Evolutionary conservation across 768 basidiomycete species (phyloP).

Genomic region (Chiua virens): DNA sequence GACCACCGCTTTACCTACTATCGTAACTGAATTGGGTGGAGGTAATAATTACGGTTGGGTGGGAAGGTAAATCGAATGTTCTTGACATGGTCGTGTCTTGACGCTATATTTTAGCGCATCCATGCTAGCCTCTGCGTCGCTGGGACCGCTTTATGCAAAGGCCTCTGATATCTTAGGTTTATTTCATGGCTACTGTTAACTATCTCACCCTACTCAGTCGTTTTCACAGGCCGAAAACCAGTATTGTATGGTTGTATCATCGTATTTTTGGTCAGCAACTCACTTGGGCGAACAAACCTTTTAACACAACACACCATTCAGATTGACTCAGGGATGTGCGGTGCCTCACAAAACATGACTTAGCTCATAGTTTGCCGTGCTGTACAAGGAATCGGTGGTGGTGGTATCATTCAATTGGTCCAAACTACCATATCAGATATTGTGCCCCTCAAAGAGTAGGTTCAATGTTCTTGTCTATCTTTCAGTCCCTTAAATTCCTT

Average conservation of each 20-base stretch:
- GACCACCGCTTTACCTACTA: slow-evolving; percentile 51
- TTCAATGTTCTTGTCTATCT: background rate
- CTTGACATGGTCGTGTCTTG: background rate
- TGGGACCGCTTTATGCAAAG: slow-evolving; percentile 50
- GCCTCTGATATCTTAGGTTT: slow-evolving; percentile 41
- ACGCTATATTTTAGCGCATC: slow-evolving; percentile 38
- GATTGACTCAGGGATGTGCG: slow-evolving; percentile 42
- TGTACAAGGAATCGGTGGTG: slow-evolving; percentile 45
- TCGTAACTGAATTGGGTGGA: slow-evolving; percentile 44
- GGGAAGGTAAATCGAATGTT: slow-evolving; percentile 33
- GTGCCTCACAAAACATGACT: slow-evolving; percentile 43
- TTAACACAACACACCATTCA: slow-evolving; percentile 4
- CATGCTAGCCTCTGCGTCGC: slow-evolving; percentile 42
- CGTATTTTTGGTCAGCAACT: slow-evolving; percentile 35
- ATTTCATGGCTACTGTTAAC: background rate
- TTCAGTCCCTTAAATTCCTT: background rate
- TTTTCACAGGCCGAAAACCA: slow-evolving; percentile 35
- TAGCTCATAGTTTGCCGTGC: slow-evolving; percentile 43
- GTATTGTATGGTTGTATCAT: slow-evolving; percentile 37
- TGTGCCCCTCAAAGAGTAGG: slow-evolving; percentile 33
- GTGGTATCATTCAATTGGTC: slow-evolving; percentile 37
- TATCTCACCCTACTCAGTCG: background rate
- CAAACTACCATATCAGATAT: slow-evolving; percentile 44
- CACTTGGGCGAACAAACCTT: background rate
- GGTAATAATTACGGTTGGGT: slow-evolving; percentile 51